Conservation (phyloP, 805 yeast genomes). For the Priceomyces melissophilus region DNA sequence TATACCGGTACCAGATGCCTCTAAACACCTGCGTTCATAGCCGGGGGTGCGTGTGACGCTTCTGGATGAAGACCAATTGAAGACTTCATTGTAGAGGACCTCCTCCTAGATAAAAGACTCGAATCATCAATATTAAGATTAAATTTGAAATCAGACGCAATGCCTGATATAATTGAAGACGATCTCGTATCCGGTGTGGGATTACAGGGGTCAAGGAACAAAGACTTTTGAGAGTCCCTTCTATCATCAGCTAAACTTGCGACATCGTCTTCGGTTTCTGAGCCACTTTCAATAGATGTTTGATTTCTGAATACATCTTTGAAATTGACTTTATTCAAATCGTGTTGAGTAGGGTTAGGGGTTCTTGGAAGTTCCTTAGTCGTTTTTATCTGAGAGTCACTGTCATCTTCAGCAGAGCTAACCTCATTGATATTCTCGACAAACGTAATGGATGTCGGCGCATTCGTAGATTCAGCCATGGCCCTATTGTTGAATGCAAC, state of each 20-base stretch:
- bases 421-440: conserved; percentile 21
- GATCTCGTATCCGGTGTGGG: conserved; percentile 32
- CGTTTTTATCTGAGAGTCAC: conserved; percentile 34
- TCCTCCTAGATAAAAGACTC: conserved; percentile 57
- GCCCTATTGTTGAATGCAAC: conserved; percentile 43
- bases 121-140: conserved; percentile 64
- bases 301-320: conserved; percentile 26
- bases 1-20: too few relatives aligned
- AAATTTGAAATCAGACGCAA: conserved; percentile 43
- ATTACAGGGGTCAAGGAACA: conserved; percentile 17
- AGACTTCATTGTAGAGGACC: conserved; percentile 22
- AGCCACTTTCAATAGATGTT: conserved; percentile 18
- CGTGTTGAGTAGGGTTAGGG: conserved; percentile 29
- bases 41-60: too few relatives aligned
- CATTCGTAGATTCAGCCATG: conserved; percentile 21
- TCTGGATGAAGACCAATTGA: too few relatives aligned
- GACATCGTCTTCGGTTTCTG: conserved; percentile 20
- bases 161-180: conserved; percentile 37
- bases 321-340: conserved; percentile 27
- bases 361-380: conserved; percentile 35
- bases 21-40: too few relatives aligned
- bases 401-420: conserved; percentile 21
- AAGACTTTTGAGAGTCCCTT: conserved; percentile 11
- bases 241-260: conserved; percentile 13
- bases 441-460: conserved; percentile 13